A percentile compares a stretch with the other conserved stretches of the same genome.
Conservation (phyloP, 352 stramenopile species). For the Pythium rishiriense region DNA sequence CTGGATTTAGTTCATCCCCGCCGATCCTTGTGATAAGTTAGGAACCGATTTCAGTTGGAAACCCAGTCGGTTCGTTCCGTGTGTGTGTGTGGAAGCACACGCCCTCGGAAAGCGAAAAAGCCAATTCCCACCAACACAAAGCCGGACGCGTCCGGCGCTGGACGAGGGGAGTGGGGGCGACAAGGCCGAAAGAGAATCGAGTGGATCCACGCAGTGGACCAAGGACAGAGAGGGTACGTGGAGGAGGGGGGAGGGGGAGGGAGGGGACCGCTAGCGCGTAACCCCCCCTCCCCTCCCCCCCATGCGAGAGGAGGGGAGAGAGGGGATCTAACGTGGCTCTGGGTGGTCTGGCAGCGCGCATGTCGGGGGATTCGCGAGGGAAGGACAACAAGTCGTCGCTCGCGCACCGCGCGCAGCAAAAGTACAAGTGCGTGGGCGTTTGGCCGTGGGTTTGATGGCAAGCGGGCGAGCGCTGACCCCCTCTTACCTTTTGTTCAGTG, state of each 20-base stretch:
- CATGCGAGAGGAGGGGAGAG: too few species aligned
- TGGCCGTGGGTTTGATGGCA: background rate
- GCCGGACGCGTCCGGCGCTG: slow-evolving; percentile 3
- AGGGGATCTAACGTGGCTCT: too few species aligned
- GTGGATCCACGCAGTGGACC: too few species aligned
- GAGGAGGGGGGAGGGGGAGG: too few species aligned
- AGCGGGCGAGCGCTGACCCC: background rate
- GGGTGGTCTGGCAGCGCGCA: slow-evolving; percentile 21
- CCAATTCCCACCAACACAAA: slow-evolving; percentile 4
- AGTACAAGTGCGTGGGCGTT: slow-evolving; percentile 72
- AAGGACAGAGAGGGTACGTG: too few species aligned
- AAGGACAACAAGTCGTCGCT: slow-evolving; percentile 89
- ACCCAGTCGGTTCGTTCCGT: slow-evolving; percentile 19
- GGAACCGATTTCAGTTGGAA: slow-evolving; percentile 30
- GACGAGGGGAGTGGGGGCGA: background rate
- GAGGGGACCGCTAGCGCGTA: too few species aligned
- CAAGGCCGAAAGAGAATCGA: background rate
- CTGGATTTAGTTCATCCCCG: background rate
- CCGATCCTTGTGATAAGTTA: slow-evolving; percentile 11
- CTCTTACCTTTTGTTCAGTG: slow-evolving; percentile 34
- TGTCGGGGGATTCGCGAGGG: slow-evolving; percentile 61
- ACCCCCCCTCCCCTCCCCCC: too few species aligned
- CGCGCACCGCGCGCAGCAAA: slow-evolving; percentile 83
- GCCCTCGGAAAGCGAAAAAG: slow-evolving; percentile 5
- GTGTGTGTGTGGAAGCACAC: slow-evolving; percentile 26